phyloP scores from a whole-genome alignment of 495 filamentous ascomycete genomes.

The Hypomontagnella monticulosa region DNA sequence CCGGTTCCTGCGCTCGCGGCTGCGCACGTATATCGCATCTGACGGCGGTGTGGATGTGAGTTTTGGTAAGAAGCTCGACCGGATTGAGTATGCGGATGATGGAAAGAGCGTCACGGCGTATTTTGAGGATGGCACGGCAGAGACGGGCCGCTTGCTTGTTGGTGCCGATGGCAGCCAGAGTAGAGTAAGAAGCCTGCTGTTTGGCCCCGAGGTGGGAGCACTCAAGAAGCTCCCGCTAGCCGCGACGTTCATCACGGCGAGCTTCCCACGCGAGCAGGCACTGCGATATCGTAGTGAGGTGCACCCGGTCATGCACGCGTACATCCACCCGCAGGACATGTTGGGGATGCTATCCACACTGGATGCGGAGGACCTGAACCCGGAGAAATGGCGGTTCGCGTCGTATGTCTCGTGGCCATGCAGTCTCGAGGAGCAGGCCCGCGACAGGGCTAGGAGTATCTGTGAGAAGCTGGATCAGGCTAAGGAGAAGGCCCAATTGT shows the following conservation, averaged over 20 bases:
- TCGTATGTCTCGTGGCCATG: constrained; percentile 49
- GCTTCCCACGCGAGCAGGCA: constrained; percentile 49
- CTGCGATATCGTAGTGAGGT: constrained; percentile 41
- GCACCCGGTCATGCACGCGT: constrained; percentile 41
- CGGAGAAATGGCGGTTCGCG: constrained; percentile 57
- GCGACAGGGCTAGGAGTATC: constrained; percentile 41
- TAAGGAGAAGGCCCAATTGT: constrained; percentile 49
- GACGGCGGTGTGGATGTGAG: constrained; percentile 41
- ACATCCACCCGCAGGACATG: constrained; percentile 40
- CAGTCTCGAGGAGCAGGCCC: constrained; percentile 46
- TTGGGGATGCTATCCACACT: constrained; percentile 49
- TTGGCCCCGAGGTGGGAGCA: constrained; percentile 48
- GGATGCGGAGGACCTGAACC: constrained; percentile 51
- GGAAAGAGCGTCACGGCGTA: constrained; percentile 69
- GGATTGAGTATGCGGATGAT: constrained; percentile 43
- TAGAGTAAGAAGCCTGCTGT: constrained; percentile 49
- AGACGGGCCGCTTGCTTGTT: constrained; percentile 53
- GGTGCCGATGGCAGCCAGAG: constrained; percentile 61
- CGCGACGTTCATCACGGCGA: constrained; percentile 48
- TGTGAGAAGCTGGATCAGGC: constrained; percentile 35
- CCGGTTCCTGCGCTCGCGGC: constrained; percentile 55
- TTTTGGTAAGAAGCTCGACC: constrained; percentile 44
- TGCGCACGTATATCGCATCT: constrained; percentile 46
- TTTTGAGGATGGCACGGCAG: constrained; percentile 74
- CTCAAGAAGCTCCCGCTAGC: constrained; percentile 45